Evolutionary conservation across 2,329 filamentous ascomycete species (phyloP).

Genomic region (Neophaeococcomyces mojaviensis): DNA sequence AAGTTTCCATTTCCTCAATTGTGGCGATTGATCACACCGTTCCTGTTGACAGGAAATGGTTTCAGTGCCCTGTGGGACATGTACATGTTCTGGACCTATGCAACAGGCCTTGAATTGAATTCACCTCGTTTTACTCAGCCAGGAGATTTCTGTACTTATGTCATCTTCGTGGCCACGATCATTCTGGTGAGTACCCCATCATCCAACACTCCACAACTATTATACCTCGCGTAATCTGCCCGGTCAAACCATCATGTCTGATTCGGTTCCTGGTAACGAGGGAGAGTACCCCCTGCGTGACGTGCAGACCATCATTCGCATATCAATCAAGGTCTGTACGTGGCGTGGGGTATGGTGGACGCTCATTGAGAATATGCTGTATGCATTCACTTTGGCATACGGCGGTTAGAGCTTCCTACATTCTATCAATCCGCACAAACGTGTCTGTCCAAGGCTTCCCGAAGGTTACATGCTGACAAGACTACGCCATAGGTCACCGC

Average conservation of each 20-base stretch:
- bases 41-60: slow-evolving; percentile 50
- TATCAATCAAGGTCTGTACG: slow-evolving; percentile 51
- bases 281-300: slow-evolving; percentile 68
- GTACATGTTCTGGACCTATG: slow-evolving; percentile 73
- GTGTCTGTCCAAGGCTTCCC: slow-evolving; percentile 10
- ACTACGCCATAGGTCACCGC: slow-evolving; percentile 34
- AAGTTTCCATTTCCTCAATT: slow-evolving; percentile 50
- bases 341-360: slow-evolving; percentile 71
- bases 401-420: slow-evolving; percentile 63
- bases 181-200: slow-evolving; percentile 65
- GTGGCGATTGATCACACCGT: slow-evolving; percentile 53
- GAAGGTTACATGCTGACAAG: slow-evolving; percentile 21
- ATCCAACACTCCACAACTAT: slow-evolving; percentile 12
- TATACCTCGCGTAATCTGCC: slow-evolving; percentile 66
- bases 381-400: slow-evolving; percentile 49
- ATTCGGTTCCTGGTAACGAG: slow-evolving; percentile 78
- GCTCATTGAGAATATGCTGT: slow-evolving; percentile 60
- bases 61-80: slow-evolving; percentile 62
- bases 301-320: slow-evolving; percentile 60
- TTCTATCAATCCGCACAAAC: slow-evolving; percentile 27
- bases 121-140: slow-evolving; percentile 65
- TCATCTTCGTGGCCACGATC: slow-evolving; percentile 62
- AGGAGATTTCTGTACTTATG: slow-evolving; percentile 73
- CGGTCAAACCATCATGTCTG: slow-evolving; percentile 66
- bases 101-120: slow-evolving; percentile 63